A percentile compares a stretch with the other conserved stretches of the same genome.
Evolutionary conservation across 2,329 filamentous ascomycete species (phyloP).

Genomic region (Periconia digitata): DNA sequence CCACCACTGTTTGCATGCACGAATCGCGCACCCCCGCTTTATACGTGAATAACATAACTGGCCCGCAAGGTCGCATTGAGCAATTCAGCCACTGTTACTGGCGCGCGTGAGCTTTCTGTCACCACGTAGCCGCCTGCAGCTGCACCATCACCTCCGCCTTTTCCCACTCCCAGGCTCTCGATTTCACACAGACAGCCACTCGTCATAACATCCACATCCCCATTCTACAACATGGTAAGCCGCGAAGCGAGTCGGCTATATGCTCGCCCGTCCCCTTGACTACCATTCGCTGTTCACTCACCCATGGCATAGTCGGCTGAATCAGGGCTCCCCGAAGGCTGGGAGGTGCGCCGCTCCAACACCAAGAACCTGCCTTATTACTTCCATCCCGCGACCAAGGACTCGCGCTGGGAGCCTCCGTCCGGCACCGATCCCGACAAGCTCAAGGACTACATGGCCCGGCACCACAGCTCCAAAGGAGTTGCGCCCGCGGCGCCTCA

Average conservation of each 20-base stretch:
- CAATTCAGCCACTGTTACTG: neutral
- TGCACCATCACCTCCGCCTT: slow-evolving; percentile 1
- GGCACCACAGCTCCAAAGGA: slow-evolving; percentile 69
- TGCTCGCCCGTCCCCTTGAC: no score
- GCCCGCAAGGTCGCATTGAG: no score
- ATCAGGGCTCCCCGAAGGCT: slow-evolving; percentile 74
- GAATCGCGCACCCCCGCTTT: no score
- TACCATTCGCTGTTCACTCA: slow-evolving; percentile 20
- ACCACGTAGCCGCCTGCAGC: no score
- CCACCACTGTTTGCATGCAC: no score
- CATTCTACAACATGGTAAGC: slow-evolving; percentile 32
- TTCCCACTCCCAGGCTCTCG: slow-evolving; percentile 2
- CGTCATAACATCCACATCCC: neutral
- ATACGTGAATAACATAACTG: no score
- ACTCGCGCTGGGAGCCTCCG: slow-evolving; percentile 95
- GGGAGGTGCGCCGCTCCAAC: slow-evolving; percentile 97
- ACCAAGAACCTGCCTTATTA: slow-evolving; percentile 99
- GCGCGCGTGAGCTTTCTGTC: no score
- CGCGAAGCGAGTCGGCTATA: slow-evolving; percentile 4
- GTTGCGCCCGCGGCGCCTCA: slow-evolving; percentile 40
- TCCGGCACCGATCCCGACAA: slow-evolving; percentile 84
- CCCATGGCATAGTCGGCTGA: slow-evolving; percentile 29
- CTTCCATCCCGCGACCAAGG: slow-evolving; percentile 84
- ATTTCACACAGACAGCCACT: neutral
- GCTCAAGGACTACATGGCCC: slow-evolving; percentile 91